phyloP scores from a whole-genome alignment of 2,329 filamentous ascomycete genomes.

The Alternaria novae-zelandiae region DNA sequence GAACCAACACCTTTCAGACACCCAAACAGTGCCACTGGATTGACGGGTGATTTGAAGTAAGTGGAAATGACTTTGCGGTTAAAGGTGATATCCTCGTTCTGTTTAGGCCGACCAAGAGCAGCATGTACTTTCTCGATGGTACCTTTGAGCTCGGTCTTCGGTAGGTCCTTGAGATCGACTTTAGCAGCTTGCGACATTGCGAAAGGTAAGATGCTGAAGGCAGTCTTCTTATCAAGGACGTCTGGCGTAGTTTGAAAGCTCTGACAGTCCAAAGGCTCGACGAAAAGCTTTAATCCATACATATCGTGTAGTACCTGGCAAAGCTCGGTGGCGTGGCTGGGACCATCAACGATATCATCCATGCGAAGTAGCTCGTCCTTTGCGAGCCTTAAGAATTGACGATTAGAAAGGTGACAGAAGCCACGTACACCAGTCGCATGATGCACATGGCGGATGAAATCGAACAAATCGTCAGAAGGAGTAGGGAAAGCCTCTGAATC shows the following conservation, averaged over 20 bases:
- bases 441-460: conserved; percentile 82
- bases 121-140: conserved; percentile 94
- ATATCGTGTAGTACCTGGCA: conserved; percentile 64
- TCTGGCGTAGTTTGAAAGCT: conserved; percentile 79
- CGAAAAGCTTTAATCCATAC: conserved; percentile 47
- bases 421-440: conserved; percentile 82
- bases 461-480: conserved; percentile 74
- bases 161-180: conserved; percentile 87
- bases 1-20: conserved; percentile 77
- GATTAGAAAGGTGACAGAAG: conserved; percentile 84
- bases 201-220: conserved; percentile 81
- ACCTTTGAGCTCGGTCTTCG: conserved; percentile 87
- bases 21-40: conserved; percentile 78
- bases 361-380: conserved; percentile 83
- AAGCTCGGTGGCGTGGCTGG: conserved; percentile 73
- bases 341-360: conserved; percentile 76
- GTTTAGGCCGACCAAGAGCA: conserved; percentile 77
- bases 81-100: conserved; percentile 79
- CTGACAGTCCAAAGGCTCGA: conserved; percentile 42
- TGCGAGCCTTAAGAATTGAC: conserved; percentile 87
- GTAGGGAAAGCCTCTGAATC: conserved; percentile 68
- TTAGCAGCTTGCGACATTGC: conserved; percentile 80
- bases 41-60: conserved; percentile 82
- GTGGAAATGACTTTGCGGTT: conserved; percentile 84
- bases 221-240: conserved; percentile 79